These are phyloP conservation scores for Arachnomyces sp. DNA, from an alignment of 2,329 filamentous ascomycete genomes.

Conservation along the genomic window DNA sequence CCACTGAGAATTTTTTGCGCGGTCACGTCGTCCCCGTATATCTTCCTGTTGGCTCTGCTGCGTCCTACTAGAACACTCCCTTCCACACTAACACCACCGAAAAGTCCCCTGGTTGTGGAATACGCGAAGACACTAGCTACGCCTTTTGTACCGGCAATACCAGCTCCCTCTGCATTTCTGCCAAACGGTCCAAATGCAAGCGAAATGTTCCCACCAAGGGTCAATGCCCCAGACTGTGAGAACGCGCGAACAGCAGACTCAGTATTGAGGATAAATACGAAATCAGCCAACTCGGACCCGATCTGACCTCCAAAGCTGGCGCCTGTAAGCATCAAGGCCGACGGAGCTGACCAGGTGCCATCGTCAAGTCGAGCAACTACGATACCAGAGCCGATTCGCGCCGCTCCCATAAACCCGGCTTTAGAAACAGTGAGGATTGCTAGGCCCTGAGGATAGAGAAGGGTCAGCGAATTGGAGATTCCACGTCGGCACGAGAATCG, in stretches of 20 bases:
- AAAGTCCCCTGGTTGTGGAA: conserved; percentile 82
- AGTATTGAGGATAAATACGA: conserved; percentile 88
- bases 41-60: conserved; percentile 79
- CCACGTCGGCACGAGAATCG: background rate
- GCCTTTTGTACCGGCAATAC: conserved; percentile 69
- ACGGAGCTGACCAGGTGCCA: conserved; percentile 21
- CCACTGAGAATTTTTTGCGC: conserved; percentile 67
- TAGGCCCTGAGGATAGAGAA: conserved; percentile 13
- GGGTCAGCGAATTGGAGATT: background rate
- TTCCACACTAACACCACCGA: conserved; percentile 77
- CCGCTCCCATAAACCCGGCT: conserved; percentile 18
- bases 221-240: conserved; percentile 71
- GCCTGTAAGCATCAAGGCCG: conserved; percentile 16
- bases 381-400: conserved; percentile 17
- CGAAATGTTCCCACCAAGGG: conserved; percentile 77
- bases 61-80: conserved; percentile 76
- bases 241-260: conserved; percentile 71
- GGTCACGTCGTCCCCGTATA: conserved; percentile 68
- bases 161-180: conserved; percentile 77
- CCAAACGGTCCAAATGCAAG: conserved; percentile 79
- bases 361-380: conserved; percentile 19
- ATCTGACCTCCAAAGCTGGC: conserved; percentile 19
- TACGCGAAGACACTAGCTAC: conserved; percentile 80
- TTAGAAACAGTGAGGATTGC: conserved; percentile 18
- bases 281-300: conserved; percentile 32